Conservation (phyloP, 192 early-diverging fungal species). For the Rhizophagus sp. region DNA sequence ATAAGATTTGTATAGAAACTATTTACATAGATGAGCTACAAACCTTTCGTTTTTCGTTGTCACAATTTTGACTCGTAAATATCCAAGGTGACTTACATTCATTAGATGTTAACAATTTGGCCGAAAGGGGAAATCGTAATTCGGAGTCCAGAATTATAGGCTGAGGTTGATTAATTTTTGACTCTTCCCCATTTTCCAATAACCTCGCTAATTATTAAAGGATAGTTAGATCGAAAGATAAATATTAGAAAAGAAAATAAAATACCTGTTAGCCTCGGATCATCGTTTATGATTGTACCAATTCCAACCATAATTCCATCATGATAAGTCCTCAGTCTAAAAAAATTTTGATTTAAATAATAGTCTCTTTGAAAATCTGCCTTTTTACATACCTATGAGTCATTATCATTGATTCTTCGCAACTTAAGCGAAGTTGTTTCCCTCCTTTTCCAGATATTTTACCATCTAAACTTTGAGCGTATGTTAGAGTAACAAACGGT, state of each 20-base stretch:
- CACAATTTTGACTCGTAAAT: slow-evolving; percentile 42
- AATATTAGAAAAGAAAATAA: not conserved
- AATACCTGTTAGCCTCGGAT: slow-evolving; percentile 70
- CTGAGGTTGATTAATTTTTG: slow-evolving; percentile 56
- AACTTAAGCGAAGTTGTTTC: slow-evolving; percentile 68
- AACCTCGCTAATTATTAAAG: slow-evolving; percentile 24
- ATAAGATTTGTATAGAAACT: not conserved
- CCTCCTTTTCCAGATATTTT: slow-evolving; percentile 62
- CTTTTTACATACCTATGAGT: slow-evolving; percentile 61
- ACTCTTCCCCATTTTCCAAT: slow-evolving; percentile 10
- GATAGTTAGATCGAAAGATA: not conserved
- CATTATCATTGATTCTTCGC: slow-evolving; percentile 71
- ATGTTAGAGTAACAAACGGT: slow-evolving; percentile 80
- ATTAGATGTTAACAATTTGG: slow-evolving; percentile 52
- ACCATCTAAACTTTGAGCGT: slow-evolving; percentile 87
- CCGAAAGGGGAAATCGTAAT: slow-evolving; percentile 60
- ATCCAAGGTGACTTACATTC: slow-evolving; percentile 55
- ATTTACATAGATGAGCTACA: not conserved
- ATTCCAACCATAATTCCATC: slow-evolving; percentile 88
- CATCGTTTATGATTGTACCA: slow-evolving; percentile 77
- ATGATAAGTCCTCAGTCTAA: slow-evolving; percentile 64
- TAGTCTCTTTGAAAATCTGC: not conserved
- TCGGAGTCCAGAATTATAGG: slow-evolving; percentile 79
- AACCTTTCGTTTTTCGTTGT: slow-evolving; percentile 26
- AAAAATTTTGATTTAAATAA: not conserved